phyloP scores from a whole-genome alignment of 352 stramenopile genomes.

The Phytopythium litorale region DNA sequence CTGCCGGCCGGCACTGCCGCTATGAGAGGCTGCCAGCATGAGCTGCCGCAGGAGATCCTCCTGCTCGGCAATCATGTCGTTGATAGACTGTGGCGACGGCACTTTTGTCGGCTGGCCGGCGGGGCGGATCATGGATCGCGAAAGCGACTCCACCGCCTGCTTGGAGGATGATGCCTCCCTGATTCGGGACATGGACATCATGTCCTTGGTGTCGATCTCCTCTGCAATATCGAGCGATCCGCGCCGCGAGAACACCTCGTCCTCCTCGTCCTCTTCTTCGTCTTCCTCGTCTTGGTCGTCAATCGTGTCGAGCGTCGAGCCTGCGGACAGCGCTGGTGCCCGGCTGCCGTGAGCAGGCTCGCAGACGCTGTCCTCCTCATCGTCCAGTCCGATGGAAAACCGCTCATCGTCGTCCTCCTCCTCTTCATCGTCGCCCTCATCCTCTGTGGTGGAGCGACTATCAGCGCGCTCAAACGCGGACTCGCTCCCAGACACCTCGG shows the following conservation, averaged over 20 bases:
- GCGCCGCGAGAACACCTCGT: neutral
- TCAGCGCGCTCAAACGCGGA: too few species aligned
- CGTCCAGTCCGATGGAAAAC: conserved; percentile 8
- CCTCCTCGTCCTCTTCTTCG: neutral
- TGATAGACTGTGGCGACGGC: conserved; percentile 16
- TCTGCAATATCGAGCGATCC: conserved; percentile 3
- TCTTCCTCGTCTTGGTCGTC: conserved; percentile 3
- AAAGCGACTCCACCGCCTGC: conserved; percentile 1
- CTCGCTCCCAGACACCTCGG: neutral
- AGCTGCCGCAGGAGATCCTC: conserved; percentile 23
- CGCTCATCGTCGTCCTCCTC: conserved; percentile 5
- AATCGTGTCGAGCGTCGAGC: conserved; percentile 7
- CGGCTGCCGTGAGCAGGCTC: neutral
- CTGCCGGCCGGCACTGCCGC: neutral
- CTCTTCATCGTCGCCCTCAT: neutral
- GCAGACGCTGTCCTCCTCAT: neutral
- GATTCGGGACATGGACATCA: conserved; percentile 3
- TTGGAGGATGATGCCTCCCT: neutral
- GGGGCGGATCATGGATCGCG: neutral
- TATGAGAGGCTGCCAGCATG: conserved; percentile 14
- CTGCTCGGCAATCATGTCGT: conserved; percentile 28
- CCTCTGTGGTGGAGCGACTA: neutral
- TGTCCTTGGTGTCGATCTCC: conserved; percentile 10
- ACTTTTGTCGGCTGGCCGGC: too few species aligned
- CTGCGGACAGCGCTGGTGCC: neutral